Evolutionary conservation across 192 early-diverging fungal genomes (phyloP), one percentile per base, ranked within the genome.

Genomic region (Pilobolus umbonatus): DNA sequence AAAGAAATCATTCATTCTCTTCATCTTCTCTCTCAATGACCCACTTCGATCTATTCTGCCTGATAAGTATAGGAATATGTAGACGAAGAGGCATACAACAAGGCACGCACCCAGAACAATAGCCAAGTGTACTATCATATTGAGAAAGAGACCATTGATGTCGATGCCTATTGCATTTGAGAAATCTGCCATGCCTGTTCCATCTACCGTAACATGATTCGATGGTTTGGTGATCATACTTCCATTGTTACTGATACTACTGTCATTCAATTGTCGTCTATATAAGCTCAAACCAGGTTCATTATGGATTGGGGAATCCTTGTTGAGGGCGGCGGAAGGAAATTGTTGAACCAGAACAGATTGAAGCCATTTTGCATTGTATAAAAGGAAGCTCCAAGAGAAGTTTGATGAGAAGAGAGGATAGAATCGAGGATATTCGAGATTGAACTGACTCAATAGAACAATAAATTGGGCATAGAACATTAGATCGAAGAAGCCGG

Each of bases 381-480:
- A 57, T 17, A 69, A 21, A 0, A 65, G 30, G 22, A 45, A 61
- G n/a, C 57, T 72, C 77, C 77, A 79, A 10, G 72, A 68, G 39
- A 79, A 79, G 35, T 76, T 65, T 0, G 74, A 68, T 0, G 70
- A 72, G 50, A 79, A 79, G 2, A 73, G 67, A 2, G 62, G 43
- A 42, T 79, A 76, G 47, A 76, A 79, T 5, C 58, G 50, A 9
- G 77, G 77, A 34, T 79, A 79, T 44, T 71, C 62, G 52, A 79
- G 15, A 31, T 67, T 70, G 29, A 79, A 65, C 46, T 74, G 74
- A 2, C 74, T 75, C 1, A 65, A 67, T 39, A 67, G 62, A 12
- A 79, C 62, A 46, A 76, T 69, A 49, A 79, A 79, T 54, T 79
- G 77, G 5, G 72, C 55, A 31, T 79, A 79, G 50, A 64, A 72